Evolutionary conservation across 1,139 yeast genomes (phyloP), one percentile per base, ranked within the genome.

Genomic region (Barnettozyma hawaiiensis): DNA sequence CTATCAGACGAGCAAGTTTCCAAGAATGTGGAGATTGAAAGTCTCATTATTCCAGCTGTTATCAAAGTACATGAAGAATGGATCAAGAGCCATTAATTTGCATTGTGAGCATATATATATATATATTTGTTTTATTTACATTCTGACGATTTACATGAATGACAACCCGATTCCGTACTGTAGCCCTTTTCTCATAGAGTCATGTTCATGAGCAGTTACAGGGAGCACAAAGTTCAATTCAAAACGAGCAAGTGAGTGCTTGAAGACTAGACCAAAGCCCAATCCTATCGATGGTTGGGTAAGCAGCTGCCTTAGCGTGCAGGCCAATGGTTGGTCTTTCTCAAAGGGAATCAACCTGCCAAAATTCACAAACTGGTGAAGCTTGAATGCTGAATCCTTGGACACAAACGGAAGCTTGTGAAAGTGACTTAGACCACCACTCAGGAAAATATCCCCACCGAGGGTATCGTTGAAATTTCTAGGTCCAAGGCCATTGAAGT

Each of bases 91-190:
- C 33, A 31, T 18, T 26, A 7, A 26, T n/a, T 14, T 10, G 16
- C 29, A 26, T 26, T 26, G 14, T 26, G 8, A 26, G 9, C 9
- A n/a, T 8, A 26, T 9, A 9, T 3, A 5, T 18, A 7, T 29
- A 8, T 29, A 19, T 16, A n/a, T 29, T 21, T 16, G 32, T 29
- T 18, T 29, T 32, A 19, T 20, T 21, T n/a, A 32, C 35, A 20
- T 32, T 5, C 37, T 2, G 4, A 15, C 10, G 4, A 27, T 4
- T 63, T 70, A 86, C 71, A 86, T 69, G 62, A 87, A 89, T 18
- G 92, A 81, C 38, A 87, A 65, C 0, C 97, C 97, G 41, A 92
- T 78, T 16, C 98, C 98, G 62, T 89, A 90, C 61, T 92, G 97
- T 31, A 92, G 62, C 0, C 98, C 98, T 60, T 86, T 89, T 54